Base-by-base conservation (phyloP, 495 filamentous ascomycete species). In the Peziza echinospora region DNA sequence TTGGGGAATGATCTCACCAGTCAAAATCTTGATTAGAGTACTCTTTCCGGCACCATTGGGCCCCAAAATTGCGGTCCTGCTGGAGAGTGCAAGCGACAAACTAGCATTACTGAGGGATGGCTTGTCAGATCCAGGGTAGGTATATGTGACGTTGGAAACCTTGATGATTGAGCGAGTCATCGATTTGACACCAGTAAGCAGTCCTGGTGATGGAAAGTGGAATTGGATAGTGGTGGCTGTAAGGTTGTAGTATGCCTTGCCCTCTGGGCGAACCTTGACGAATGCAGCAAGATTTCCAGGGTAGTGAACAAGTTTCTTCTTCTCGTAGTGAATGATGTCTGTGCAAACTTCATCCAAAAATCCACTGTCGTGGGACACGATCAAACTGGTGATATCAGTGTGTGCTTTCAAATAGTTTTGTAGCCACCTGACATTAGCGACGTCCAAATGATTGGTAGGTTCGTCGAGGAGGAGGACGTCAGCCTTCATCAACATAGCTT, bases 301-400 rank as follows among this genome's bases (percentile, higher is more conserved):
- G 71, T 93, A 96, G 66, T 75, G 82, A 30, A 80, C 80, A 4
- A 99, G 75, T 66, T 96, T 96, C 77, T 99, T 99, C 56, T 72
- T 68, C 63, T 99, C 89, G 67, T 99, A 99, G 65, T 99, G 89
- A 67, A 94, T 96, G 63, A 99, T 93, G 60, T 99, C 91, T 5
- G 89, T 99, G 57, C 87, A 94, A 47, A 99, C 84, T 24, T 84
- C 80, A 60, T 99, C 89, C 34, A 99, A 67, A 72, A 99, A 99
- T 39, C 81, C 78, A 5, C 86, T 94, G 73, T 99, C 89, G 78
- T 99, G 89, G 62, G 76, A 82, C 55, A 99, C 89, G 60, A 99
- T 96, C 70, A 99, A 67, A 59, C 78, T 85, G 45, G 89, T 99
- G 64, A 97, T 97, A 23, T 99, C 82, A 26, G 86, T 86, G 66